Conservation (phyloP, 1,284 basidiomycete species). For the Abortiporus biennis region DNA sequence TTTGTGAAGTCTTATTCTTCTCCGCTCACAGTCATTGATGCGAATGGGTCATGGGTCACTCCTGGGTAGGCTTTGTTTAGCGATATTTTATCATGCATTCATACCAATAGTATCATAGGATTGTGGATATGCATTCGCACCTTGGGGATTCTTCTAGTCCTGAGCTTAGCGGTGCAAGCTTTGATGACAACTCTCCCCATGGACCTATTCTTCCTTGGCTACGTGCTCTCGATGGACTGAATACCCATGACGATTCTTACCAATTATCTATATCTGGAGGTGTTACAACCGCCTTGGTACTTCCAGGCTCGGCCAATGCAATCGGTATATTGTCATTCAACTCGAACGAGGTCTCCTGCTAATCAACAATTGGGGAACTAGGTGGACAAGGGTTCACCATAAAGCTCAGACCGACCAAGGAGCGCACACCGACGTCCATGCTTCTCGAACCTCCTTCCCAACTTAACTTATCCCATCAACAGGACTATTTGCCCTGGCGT, state of each 20-base stretch:
- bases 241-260: slow-evolving; percentile 46
- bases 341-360: background rate
- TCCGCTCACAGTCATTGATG: slow-evolving; percentile 21
- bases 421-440: slow-evolving; percentile 38
- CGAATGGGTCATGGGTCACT: slow-evolving; percentile 30
- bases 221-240: slow-evolving; percentile 42
- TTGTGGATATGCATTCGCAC: slow-evolving; percentile 61
- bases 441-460: slow-evolving; percentile 40
- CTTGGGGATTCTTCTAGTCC: slow-evolving; percentile 42
- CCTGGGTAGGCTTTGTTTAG: slow-evolving; percentile 25
- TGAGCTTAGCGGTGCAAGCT: slow-evolving; percentile 25
- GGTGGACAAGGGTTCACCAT: slow-evolving; percentile 44
- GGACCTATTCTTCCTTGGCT: slow-evolving; percentile 44
- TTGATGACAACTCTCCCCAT: slow-evolving; percentile 34
- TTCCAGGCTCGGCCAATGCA: slow-evolving; percentile 52
- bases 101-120: slow-evolving; percentile 21
- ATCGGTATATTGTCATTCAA: slow-evolving; percentile 35
- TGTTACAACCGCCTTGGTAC: slow-evolving; percentile 64
- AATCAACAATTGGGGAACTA: slow-evolving; percentile 6
- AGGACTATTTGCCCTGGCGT: slow-evolving; percentile 30
- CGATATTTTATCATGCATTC: background rate
- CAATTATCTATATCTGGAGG: slow-evolving; percentile 49
- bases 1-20: slow-evolving; percentile 11
- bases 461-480: slow-evolving; percentile 26
- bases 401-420: slow-evolving; percentile 41